Evolutionary conservation across 805 yeast genomes (phyloP), one percentile per base, ranked within the genome.

Genomic region (Myxozyma mucilagina): DNA sequence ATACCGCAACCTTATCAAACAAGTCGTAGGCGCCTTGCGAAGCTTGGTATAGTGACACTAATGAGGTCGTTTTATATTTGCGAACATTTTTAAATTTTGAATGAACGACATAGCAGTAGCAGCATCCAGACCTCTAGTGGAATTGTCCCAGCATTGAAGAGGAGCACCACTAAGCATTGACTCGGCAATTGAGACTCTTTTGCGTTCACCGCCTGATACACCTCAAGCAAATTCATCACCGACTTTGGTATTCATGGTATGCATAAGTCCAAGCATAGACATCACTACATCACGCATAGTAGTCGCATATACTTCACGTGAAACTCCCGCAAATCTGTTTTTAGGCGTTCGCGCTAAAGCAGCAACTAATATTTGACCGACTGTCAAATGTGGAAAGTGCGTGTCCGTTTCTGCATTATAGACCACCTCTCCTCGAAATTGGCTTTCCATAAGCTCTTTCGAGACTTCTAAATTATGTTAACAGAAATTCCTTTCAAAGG

Each of bases 111-210:
- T 76, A 38, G 89, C 89, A 47, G 88, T 84, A 32, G 89, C 87
- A 10, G 89, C 77, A 75, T 85, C 89, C 67, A 85, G 79, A 70
- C 89, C 89, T 77, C 89, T 82, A 32, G 89, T 85, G 10, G 87
- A 82, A 69, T 85, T 85, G 77, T 85, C 86, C 86, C 86, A 83
- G 73, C 84, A 81, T 68, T 82, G 84, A 45, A 83, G 58, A 49
- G 75, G 72, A 32, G 83, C 79, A 47, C 81, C 79, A 49, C 76
- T 71, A 44, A 80, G 73, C 10, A 80, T 72, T n/a, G 76, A 80
- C 67, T 82, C 85, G 38, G 83, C 83, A 64, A 82, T 79, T 20
- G 83, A 78, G 20, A 82, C 84, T 67, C 85, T 76, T 72, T 82
- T 82, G 60, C 84, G 71, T 68, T 82, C 85, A 72, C 85, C 84